Conservation (phyloP, 208 protist species). For the Leishmania aethiopica region DNA sequence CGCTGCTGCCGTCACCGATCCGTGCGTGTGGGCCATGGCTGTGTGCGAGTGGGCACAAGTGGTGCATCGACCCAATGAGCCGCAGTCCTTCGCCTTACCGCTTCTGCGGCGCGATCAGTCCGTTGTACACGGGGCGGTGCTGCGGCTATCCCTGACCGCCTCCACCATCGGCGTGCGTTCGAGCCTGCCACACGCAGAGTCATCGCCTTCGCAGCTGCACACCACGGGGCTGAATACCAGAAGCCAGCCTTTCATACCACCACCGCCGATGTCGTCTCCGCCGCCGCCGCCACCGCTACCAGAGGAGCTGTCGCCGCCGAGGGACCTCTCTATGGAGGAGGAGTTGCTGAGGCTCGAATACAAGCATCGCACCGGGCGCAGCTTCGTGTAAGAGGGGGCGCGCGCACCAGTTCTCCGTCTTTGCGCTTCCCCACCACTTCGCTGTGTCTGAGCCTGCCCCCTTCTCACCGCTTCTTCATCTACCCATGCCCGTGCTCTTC, state of each 20-base stretch:
- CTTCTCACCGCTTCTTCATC: background rate
- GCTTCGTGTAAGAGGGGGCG: background rate
- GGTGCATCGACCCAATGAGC: slow-evolving; percentile 46
- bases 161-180: slow-evolving; percentile 17
- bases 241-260: background rate
- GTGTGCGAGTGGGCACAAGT: slow-evolving; percentile 71
- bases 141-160: slow-evolving; percentile 62
- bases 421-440: background rate
- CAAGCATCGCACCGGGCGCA: slow-evolving; percentile 5
- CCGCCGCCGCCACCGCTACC: background rate
- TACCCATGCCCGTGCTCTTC: background rate
- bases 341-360: slow-evolving; percentile 70
- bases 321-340: slow-evolving; percentile 51
- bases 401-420: background rate
- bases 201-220: background rate
- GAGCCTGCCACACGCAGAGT: background rate
- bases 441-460: background rate
- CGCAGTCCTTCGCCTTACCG: slow-evolving; percentile 51
- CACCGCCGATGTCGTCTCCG: background rate
- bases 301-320: background rate
- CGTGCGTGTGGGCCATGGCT: slow-evolving; percentile 73
- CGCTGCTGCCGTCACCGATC: background rate
- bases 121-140: slow-evolving; percentile 42
- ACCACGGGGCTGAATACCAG: background rate
- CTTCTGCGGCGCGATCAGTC: slow-evolving; percentile 52